Conservation (phyloP, 2,329 filamentous ascomycete species). For the Dryadomyces quercivorus region DNA sequence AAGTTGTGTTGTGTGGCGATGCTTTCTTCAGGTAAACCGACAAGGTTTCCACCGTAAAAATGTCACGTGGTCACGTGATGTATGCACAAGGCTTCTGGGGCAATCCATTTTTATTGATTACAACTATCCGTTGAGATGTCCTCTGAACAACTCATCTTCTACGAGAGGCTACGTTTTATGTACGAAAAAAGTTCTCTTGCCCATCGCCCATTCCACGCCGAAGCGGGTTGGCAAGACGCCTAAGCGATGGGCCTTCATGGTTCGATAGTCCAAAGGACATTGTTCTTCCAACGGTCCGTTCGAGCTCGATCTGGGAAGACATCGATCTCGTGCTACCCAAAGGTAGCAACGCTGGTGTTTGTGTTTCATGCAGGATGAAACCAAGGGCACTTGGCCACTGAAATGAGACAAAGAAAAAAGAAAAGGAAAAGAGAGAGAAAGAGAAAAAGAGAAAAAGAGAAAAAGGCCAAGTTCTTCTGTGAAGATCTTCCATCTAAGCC, state of each 20-base stretch:
- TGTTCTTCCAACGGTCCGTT: slow-evolving; percentile 75
- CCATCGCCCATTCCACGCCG: slow-evolving; percentile 23
- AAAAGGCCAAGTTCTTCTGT: not conserved
- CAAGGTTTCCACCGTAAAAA: not conserved
- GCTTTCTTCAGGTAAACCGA: too few species aligned
- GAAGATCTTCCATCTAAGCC: not conserved
- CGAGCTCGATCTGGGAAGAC: slow-evolving; percentile 54
- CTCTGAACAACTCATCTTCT: not conserved
- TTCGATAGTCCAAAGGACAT: slow-evolving; percentile 18
- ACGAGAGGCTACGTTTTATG: slow-evolving; percentile 8
- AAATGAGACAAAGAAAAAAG: too few species aligned
- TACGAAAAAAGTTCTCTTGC: slow-evolving; percentile 29
- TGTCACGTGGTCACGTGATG: not conserved
- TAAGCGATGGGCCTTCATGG: slow-evolving; percentile 25
- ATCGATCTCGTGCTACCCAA: slow-evolving; percentile 59
- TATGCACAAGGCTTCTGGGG: not conserved
- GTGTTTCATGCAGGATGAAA: not conserved
- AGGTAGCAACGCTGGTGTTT: slow-evolving; percentile 59
- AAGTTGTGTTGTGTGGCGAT: too few species aligned
- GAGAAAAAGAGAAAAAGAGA: too few species aligned
- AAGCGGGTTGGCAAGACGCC: slow-evolving; percentile 18
- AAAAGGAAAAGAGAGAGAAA: too few species aligned
- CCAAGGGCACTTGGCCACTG: not conserved
- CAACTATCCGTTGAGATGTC: too few species aligned
- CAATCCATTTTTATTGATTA: too few species aligned